Conservation (phyloP, 2,329 filamentous ascomycete species). For the Aspergillus fumigatus region DNA sequence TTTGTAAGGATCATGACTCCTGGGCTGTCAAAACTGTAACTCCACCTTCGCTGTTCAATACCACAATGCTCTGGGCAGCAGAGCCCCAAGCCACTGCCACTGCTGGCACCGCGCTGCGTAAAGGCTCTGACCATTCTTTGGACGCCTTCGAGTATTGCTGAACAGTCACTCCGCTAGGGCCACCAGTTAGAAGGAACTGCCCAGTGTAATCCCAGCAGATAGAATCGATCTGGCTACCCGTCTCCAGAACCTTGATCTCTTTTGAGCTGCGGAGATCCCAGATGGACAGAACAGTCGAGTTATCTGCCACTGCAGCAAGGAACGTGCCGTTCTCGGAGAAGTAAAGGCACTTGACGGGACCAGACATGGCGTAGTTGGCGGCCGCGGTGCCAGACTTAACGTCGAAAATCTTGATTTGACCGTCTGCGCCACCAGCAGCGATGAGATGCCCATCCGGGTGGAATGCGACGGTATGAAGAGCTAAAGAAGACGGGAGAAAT, state of each 20-base stretch:
- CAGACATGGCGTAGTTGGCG: slow-evolving; percentile 62
- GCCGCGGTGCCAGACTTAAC: slow-evolving; percentile 73
- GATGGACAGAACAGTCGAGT: slow-evolving; percentile 72
- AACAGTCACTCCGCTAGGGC: slow-evolving; percentile 74
- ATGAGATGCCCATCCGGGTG: slow-evolving; percentile 96
- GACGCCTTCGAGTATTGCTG: slow-evolving; percentile 83
- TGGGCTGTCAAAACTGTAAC: slow-evolving; percentile 64
- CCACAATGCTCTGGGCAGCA: slow-evolving; percentile 68
- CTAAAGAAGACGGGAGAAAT: slow-evolving; percentile 40
- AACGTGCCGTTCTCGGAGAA: slow-evolving; percentile 98
- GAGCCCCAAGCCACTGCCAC: slow-evolving; percentile 73
- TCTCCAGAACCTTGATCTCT: slow-evolving; percentile 78
- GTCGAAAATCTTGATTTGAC: slow-evolving; percentile 84
- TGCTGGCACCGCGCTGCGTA: slow-evolving; percentile 70
- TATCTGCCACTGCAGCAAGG: slow-evolving; percentile 78
- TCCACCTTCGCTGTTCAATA: slow-evolving; percentile 69
- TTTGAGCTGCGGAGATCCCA: slow-evolving; percentile 89
- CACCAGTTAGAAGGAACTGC: slow-evolving; percentile 81
- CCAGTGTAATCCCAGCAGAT: slow-evolving; percentile 92
- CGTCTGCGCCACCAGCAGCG: slow-evolving; percentile 73
- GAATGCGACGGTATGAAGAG: slow-evolving; percentile 74
- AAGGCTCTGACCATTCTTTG: slow-evolving; percentile 84
- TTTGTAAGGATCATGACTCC: slow-evolving; percentile 37
- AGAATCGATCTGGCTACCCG: slow-evolving; percentile 69
- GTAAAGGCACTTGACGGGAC: slow-evolving; percentile 67